Percentiles rank a stretch among this genome's conserved stretches.
phyloP scores from a whole-genome alignment of 805 yeast genomes.

The Kluyveromyces nonfermentans region DNA sequence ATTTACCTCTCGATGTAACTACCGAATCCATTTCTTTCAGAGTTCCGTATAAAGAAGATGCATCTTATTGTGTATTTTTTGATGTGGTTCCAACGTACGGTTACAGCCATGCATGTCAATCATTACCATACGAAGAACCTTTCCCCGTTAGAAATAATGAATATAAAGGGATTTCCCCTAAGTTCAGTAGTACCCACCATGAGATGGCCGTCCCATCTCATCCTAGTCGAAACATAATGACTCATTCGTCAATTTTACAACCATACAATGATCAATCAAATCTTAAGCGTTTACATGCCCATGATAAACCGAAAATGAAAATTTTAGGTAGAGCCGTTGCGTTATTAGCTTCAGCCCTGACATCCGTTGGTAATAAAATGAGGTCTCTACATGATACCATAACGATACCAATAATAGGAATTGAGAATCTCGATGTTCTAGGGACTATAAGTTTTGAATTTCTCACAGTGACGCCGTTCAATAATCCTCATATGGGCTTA shows the following conservation, averaged over 20 bases:
- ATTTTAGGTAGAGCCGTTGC: constrained; percentile 83
- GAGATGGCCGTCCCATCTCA: neutral
- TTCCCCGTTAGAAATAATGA: neutral
- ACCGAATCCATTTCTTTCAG: constrained; percentile 66
- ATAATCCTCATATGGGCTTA: constrained; percentile 16
- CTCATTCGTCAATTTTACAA: constrained; percentile 5
- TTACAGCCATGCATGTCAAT: constrained; percentile 13
- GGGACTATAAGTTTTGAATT: constrained; percentile 75
- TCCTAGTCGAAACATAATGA: neutral
- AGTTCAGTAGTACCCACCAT: neutral
- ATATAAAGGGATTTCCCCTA: neutral
- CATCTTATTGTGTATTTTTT: constrained; percentile 55
- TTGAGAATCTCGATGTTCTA: constrained; percentile 59
- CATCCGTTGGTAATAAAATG: constrained; percentile 59
- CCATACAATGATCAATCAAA: neutral
- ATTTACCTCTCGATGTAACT: constrained; percentile 75
- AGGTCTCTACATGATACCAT: constrained; percentile 56
- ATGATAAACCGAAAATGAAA: constrained; percentile 19
- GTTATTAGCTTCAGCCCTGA: constrained; percentile 47
- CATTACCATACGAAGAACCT: neutral
- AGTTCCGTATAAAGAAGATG: constrained; percentile 38
- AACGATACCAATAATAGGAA: constrained; percentile 69
- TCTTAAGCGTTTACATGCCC: constrained; percentile 17
- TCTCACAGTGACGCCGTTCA: constrained; percentile 60
- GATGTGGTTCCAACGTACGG: constrained; percentile 88